Evolutionary conservation across 345 rosid genomes (phyloP), one percentile per base, ranked within the genome.

Genomic region (Anastatica hierochuntica): DNA sequence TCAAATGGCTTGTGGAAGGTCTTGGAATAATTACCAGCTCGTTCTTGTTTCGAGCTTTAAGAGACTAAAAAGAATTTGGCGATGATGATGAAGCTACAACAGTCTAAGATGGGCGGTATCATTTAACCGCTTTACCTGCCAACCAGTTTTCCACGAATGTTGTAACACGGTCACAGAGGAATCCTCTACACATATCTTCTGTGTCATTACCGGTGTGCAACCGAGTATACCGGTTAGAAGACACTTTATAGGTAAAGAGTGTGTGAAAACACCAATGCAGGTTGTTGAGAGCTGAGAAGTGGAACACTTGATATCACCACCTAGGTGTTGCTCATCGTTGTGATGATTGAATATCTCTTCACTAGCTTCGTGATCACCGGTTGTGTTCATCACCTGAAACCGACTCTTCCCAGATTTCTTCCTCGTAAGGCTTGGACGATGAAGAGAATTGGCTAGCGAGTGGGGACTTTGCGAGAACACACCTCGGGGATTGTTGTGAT

Each of bases 371-470:
- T 79, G 95, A 35, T 75, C 75, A 35, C 68, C 51, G 8, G 29
- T 58, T 15, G 59, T 58, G 38, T 51, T 83, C 69, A 88, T 82
- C 48, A 64, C 72, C 57, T 88, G 98, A 27, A 92, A 82, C 77
- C 96, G 75, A 49, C 90, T 92, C 74, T 92, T 92, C 36, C 92
- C 96, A 14, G 94, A 92, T 51, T 79, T 92, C 77, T 92, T 92
- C 74, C 83, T 81, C 1, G 75, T 50, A 8, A 85, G 48, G 12
- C 77, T 79, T 18, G 61, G 92, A 6, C 85, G 74, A 53, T 80
- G 72, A 37, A 73, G 14, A 16, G 77, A 71, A 23, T 26, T 59
- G 3, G 60, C 70, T 43, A 58, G 24, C 29, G 48, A 46, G 10
- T 47, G 64, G 2, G 46, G 10, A 35, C 42, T 58, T 4, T 58